Evolutionary conservation across 192 early-diverging fungal species (phyloP).

Genomic region (Dimargaris cristalligena): DNA sequence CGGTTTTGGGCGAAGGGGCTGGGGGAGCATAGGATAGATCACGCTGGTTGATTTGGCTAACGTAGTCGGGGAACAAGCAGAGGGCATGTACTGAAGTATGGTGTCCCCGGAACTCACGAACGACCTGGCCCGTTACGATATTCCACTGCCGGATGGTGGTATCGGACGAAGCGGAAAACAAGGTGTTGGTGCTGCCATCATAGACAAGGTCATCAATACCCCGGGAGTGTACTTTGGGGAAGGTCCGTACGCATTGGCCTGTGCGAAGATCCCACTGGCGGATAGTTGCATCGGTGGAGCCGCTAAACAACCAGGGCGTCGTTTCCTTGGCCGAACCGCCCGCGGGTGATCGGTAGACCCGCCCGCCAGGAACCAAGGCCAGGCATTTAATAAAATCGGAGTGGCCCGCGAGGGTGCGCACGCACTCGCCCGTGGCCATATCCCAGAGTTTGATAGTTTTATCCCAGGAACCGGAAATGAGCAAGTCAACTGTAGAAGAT

Average conservation of each 20-base stretch:
- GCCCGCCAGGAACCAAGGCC: constrained; percentile 2
- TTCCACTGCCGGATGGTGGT: constrained; percentile 5
- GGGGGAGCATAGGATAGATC: background rate
- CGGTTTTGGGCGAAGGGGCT: background rate
- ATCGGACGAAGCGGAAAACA: constrained; percentile 9
- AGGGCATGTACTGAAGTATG: constrained; percentile 1
- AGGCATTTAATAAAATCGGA: constrained; percentile 37
- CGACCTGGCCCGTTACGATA: background rate
- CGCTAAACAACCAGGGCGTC: constrained; percentile 2
- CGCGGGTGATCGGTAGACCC: background rate
- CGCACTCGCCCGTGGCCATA: background rate
- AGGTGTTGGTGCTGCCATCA: background rate
- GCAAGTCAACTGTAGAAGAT: background rate
- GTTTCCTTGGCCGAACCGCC: background rate
- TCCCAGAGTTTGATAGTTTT: constrained; percentile 4
- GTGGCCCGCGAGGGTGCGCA: constrained; percentile 3
- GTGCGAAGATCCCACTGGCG: constrained; percentile 8
- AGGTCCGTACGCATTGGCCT: background rate
- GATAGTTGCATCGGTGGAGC: constrained; percentile 5
- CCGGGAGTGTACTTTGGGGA: too few species aligned
- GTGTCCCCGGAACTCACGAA: constrained; percentile 7
- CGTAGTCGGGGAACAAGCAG: background rate
- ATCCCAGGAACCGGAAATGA: constrained; percentile 43
- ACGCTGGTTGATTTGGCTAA: background rate
- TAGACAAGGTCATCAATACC: constrained; percentile 4